Evolutionary conservation across 2,329 filamentous ascomycete species (phyloP), one percentile per base, ranked within the genome.

Genomic region (Zymoseptoria brevis): DNA sequence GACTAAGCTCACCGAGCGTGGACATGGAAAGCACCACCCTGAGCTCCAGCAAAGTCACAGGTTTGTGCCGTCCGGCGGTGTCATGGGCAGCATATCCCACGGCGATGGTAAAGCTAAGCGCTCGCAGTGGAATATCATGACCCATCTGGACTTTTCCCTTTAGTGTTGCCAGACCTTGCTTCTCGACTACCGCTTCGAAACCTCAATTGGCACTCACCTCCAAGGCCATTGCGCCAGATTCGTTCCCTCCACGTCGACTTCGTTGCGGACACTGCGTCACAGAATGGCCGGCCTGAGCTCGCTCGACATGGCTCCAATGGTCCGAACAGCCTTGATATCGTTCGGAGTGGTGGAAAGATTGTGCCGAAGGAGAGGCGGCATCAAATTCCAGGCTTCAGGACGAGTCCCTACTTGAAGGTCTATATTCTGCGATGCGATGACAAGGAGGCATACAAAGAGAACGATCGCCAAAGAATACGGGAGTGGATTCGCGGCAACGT

Each of bases 121-220:
- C 9, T 26, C 51, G 26, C 69, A 96, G 91, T 96, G 78, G 92
- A 97, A 80, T 99, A 96, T 77, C 90, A 89, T 77, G 94, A 99
- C 77, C 93, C 94, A 56, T 88, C 90, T 72, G 87, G 89, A 69
- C 83, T 97, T 64, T 97, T 93, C 76, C 86, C 89, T 60, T 82
- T 93, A 56, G 79, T 97, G 50, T 87, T 88, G 9, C 85, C 89
- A 2, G 86, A 92, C 59, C 80, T 99, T 59, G 80, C 88, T 49
- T 81, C 88, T 50, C 87, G 89, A 57, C 81, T 97, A 0, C 94
- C 94, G 35, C 81, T 99, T 45, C 88, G 87, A 64, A 95, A 97
- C 70, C 84, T 99, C 52, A 90, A 97, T 71, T 99, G 94, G 94
- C 95, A 97, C 74, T 96, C 94, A 13, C 90, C 95, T 62, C 87